These are phyloP conservation scores for Rostrohypoxylon terebratum DNA, from an alignment of 495 filamentous ascomycete genomes.

Conservation along the genomic window DNA sequence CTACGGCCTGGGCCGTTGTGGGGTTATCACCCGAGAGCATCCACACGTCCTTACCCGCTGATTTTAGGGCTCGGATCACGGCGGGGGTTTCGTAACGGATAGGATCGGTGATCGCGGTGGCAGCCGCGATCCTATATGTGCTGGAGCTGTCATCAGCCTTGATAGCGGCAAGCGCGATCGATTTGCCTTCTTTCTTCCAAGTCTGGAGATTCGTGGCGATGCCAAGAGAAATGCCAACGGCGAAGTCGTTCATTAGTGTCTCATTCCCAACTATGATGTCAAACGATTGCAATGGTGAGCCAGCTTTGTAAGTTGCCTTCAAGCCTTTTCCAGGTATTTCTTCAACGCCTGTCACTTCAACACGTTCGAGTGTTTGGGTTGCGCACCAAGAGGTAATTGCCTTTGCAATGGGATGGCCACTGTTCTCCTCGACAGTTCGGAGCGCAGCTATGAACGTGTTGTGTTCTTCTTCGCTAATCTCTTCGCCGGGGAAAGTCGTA, in stretches of 20 bases:
- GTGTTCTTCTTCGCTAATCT: conserved; percentile 40
- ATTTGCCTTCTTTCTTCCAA: conserved; percentile 80
- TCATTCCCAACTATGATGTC: conserved; percentile 90
- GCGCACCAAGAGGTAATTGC: conserved; percentile 79
- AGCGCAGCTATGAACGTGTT: conserved; percentile 61
- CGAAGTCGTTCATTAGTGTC: conserved; percentile 68
- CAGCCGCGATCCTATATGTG: conserved; percentile 54
- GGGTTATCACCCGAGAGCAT: conserved; percentile 93
- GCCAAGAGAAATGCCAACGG: conserved; percentile 47
- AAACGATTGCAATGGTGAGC: conserved; percentile 53
- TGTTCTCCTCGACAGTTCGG: conserved; percentile 79
- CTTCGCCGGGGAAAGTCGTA: conserved; percentile 62
- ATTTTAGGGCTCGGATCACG: conserved; percentile 75
- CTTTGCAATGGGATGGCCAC: conserved; percentile 87
- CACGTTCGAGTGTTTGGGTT: conserved; percentile 48
- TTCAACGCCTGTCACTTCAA: conserved; percentile 65
- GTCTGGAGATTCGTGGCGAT: conserved; percentile 63
- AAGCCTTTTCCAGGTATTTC: conserved; percentile 88
- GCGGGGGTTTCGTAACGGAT: conserved; percentile 78
- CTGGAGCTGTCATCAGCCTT: conserved; percentile 11
- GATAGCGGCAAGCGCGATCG: conserved; percentile 75
- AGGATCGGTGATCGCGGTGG: conserved; percentile 75
- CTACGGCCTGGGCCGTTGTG: conserved; percentile 80
- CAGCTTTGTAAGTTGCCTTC: conserved; percentile 71
- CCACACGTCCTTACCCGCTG: conserved; percentile 77